These are phyloP conservation scores for Neonothopanus nambi DNA, from an alignment of 1,284 basidiomycete species.

Conservation along the genomic window DNA sequence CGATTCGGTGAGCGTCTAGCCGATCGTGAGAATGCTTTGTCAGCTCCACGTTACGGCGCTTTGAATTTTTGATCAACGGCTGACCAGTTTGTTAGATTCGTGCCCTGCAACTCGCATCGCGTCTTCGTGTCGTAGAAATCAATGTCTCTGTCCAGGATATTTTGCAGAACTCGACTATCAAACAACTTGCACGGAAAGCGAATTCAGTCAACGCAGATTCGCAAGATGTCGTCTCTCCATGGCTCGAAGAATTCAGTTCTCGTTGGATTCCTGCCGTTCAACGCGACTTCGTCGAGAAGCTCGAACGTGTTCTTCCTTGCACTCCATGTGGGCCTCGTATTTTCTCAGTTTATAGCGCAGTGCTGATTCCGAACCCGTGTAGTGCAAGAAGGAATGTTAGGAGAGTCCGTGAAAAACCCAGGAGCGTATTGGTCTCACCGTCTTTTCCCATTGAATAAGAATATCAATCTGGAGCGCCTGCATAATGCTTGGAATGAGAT, in stretches of 20 bases:
- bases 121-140: constrained; percentile 24
- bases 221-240: background rate
- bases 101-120: constrained; percentile 27
- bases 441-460: constrained; percentile 3
- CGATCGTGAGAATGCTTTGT: background rate
- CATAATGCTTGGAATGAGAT: constrained; percentile 6
- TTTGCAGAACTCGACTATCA: constrained; percentile 25
- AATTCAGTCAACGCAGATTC: background rate
- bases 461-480: constrained; percentile 4
- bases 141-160: constrained; percentile 31
- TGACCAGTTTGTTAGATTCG: constrained; percentile 4
- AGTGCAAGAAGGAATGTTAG: constrained; percentile 17
- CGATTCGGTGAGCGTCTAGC: constrained; percentile 8
- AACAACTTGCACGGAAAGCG: constrained; percentile 18
- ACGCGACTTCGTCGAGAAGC: background rate
- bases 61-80: background rate
- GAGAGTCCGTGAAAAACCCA: constrained; percentile 10
- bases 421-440: constrained; percentile 13
- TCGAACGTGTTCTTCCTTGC: constrained; percentile 13
- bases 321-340: constrained; percentile 4
- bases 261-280: constrained; percentile 5
- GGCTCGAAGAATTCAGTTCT: constrained; percentile 10
- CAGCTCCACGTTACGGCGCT: background rate
- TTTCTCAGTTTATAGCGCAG: background rate
- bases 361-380: background rate